A percentile compares a stretch with the other conserved stretches of the same genome.
Conservation (phyloP, 805 yeast species). For the Zygotorulaspora chibaensis region DNA sequence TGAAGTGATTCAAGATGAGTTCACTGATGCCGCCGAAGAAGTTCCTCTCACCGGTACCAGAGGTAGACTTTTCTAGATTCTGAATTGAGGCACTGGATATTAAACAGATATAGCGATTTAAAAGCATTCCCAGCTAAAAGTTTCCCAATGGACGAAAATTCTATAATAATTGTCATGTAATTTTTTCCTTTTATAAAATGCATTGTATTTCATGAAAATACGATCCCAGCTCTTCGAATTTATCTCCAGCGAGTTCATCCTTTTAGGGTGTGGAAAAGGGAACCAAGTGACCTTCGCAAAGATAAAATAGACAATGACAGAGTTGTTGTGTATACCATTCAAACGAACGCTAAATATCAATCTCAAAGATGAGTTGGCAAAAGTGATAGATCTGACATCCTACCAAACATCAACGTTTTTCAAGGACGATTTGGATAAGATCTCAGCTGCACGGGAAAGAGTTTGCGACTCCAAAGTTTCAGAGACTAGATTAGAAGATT, state of each 20-base stretch:
- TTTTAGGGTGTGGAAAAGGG: no score
- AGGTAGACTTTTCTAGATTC: conserved; percentile 25
- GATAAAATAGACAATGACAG: conserved; percentile 25
- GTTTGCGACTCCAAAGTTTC: conserved; percentile 37
- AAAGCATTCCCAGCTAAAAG: no score
- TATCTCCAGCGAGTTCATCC: no score
- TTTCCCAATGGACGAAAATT: no score
- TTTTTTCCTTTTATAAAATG: background rate
- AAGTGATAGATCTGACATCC: conserved; percentile 46
- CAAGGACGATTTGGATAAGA: conserved; percentile 39
- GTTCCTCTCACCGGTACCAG: conserved; percentile 23
- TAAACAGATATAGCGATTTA: no score
- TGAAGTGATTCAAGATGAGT: conserved; percentile 23
- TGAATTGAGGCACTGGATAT: no score
- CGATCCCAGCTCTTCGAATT: background rate
- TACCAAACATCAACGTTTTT: conserved; percentile 43
- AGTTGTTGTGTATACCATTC: conserved; percentile 49
- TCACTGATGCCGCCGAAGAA: conserved; percentile 31
- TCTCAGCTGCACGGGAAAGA: conserved; percentile 44
- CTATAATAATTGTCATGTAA: background rate
- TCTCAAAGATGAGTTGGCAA: conserved; percentile 38
- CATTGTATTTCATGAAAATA: background rate
- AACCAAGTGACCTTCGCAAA: background rate
- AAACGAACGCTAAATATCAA: conserved; percentile 44
- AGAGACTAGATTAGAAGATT: conserved; percentile 34